Base-by-base conservation (phyloP, 1,284 basidiomycete species). In the Wallemia hederae region DNA sequence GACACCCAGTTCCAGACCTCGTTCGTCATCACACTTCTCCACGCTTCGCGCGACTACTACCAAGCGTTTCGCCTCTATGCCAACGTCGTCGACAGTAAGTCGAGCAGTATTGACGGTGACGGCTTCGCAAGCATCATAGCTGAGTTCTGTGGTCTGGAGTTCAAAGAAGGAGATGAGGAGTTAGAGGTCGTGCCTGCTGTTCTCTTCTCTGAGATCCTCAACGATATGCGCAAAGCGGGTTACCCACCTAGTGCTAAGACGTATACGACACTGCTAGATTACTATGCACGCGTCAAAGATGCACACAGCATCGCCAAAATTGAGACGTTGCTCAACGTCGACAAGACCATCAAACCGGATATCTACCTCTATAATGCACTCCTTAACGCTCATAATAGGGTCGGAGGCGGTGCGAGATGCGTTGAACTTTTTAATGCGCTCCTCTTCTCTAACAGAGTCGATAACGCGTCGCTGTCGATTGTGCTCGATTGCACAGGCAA, bases 371-470 rank as follows among this genome's bases (percentile, higher is more conserved):
- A 84, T 75, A 92, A 90, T 67, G 79, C 85, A 65, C 74, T 96
- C 62, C 88, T 96, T 84, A 80, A 86, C 68, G 82, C 86, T 1
- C 96, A 94, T 71, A 80, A 84, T 65, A 80, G 80, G 24, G 75
- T 81, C 2, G 81, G 80, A 1, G 80, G 78, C 61, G 82, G 80
- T 62, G 73, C 72, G 0, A 80, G 84, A 63, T 82, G 84, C 7
- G 79, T 80, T 65, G 76, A 80, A 27, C 76, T 94, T 14, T 96
- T 89, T 88, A 80, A 88, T 63, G 76, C 77, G 63, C 75, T 66
- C 78, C 78, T 67, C 71, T 80, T 26, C 73, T 77, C 27, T 73
- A 75, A 63, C 17, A 59, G 27, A 71, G 77, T 78, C 65, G 80
- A 83, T 69, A 73, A 79, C 31, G 72, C 77, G 55, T 82, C 80